Evolutionary conservation across 2,329 filamentous ascomycete species (phyloP).

Genomic region (Exophiala aquamarina): DNA sequence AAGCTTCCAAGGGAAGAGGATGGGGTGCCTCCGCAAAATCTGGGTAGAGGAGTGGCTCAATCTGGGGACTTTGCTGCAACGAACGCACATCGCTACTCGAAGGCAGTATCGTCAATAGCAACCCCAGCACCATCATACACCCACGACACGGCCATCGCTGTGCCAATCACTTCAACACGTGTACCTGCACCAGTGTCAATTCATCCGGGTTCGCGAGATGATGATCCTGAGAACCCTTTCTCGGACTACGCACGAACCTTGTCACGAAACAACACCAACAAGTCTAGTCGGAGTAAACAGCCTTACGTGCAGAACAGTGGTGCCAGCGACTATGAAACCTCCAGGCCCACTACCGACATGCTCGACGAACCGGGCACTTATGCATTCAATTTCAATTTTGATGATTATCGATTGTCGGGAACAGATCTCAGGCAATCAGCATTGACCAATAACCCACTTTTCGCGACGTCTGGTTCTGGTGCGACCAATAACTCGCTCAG

Average conservation of each 20-base stretch:
- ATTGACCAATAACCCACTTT: too few species aligned
- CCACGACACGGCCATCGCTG: conserved; percentile 1
- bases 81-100: too few species aligned
- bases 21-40: conserved; percentile 3
- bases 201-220: background rate
- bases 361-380: background rate
- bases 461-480: background rate
- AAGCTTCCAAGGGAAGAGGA: conserved; percentile 9
- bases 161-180: background rate
- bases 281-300: background rate
- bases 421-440: too few species aligned
- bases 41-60: background rate
- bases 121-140: background rate
- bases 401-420: background rate
- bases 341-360: background rate
- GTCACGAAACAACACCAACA: background rate
- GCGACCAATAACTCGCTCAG: background rate
- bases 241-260: background rate
- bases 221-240: conserved; percentile 1
- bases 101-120: background rate
- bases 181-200: conserved; percentile 1
- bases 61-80: background rate
- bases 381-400: background rate
- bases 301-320: background rate
- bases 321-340: background rate